A percentile compares a stretch with the other conserved stretches of the same genome.
Conservation (phyloP, 805 yeast species). For the Candida coleopterorum region DNA sequence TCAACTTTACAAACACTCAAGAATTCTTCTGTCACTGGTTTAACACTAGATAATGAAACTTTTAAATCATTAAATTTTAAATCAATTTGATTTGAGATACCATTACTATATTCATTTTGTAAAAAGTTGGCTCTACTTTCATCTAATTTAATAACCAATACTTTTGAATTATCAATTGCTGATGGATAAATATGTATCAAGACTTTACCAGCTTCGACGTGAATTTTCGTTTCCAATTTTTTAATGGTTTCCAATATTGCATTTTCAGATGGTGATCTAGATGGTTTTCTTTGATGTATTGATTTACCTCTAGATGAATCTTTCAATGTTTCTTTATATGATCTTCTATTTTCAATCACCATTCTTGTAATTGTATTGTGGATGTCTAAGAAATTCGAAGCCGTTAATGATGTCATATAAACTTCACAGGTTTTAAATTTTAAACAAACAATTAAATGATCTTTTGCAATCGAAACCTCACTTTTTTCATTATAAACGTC, state of each 20-base stretch:
- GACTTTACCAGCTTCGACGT: constrained; percentile 53
- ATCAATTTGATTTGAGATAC: constrained; percentile 52
- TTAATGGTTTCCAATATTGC: constrained; percentile 26
- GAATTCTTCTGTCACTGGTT: constrained; percentile 47
- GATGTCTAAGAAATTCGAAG: constrained; percentile 77
- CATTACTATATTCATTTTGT: constrained; percentile 41
- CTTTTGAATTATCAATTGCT: constrained; percentile 72
- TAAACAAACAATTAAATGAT: constrained; percentile 52
- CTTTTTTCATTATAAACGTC: constrained; percentile 69
- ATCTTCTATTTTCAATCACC: constrained; percentile 63
- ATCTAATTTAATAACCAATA: constrained; percentile 57
- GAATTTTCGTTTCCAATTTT: constrained; percentile 62
- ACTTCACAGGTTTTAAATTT: constrained; percentile 51
- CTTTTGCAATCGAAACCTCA: constrained; percentile 44
- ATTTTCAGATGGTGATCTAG: constrained; percentile 2
- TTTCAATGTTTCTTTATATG: constrained; percentile 70
- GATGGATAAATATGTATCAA: constrained; percentile 76
- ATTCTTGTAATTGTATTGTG: constrained; percentile 65
- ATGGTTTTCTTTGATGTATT: constrained; percentile 1
- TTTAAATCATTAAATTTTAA: constrained; percentile 58
- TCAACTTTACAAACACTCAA: constrained; percentile 43
- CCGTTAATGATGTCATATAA: constrained; percentile 78
- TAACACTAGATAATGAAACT: constrained; percentile 63
- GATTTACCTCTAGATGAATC: constrained; percentile 38
- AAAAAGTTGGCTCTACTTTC: constrained; percentile 49